Base-by-base conservation (phyloP, 768 basidiomycete genomes). In the Lepiota brunneoincarnata region DNA sequence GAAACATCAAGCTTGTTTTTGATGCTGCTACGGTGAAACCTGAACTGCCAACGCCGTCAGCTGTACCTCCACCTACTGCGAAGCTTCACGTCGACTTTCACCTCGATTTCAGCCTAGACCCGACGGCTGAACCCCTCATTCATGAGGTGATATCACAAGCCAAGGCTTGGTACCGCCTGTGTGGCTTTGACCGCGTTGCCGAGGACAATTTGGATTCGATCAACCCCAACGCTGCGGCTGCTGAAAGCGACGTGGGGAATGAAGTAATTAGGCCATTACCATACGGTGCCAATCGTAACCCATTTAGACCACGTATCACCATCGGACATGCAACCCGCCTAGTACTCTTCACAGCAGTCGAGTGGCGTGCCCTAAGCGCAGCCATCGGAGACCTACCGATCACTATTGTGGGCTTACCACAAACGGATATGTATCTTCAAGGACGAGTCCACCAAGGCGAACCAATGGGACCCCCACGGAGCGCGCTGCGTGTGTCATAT, bases 351-450 rank as follows among this genome's bases (percentile, higher is more conserved):
- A 67, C 76, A 5, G 56, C 64, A 4, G 64, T 61, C 36, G 71
- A 84, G 61, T 82, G 83, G 80, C 60, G 61, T 10, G 65, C 66
- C 35, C 71, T 80, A 12, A 66, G 64, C n/a, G 63, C 61, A 20
- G 69, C 71, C 51, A 75, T 79, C 34, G 67, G 68, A 3, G 69
- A 65, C 14, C 70, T 83, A 21, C 78, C 82, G 2, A 72, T 84
- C 46, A 70, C 70, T 54, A 72, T 86, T 44, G 78, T 86, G 6
- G 76, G 79, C 4, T 69, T 87, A 20, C 84, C 81, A 12, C 81
- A 84, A 60, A 84, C 77, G 52, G 84, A 87, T 58, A 71, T 86
- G 61, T 87, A 86, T 69, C 86, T 86, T 79, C 81, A 83, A 72
- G 84, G 83, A 21, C 72, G 83, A 48, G 60, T 54, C 17, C 65